Conservation (phyloP, 495 filamentous ascomycete species). For the Penicillium herquei region DNA sequence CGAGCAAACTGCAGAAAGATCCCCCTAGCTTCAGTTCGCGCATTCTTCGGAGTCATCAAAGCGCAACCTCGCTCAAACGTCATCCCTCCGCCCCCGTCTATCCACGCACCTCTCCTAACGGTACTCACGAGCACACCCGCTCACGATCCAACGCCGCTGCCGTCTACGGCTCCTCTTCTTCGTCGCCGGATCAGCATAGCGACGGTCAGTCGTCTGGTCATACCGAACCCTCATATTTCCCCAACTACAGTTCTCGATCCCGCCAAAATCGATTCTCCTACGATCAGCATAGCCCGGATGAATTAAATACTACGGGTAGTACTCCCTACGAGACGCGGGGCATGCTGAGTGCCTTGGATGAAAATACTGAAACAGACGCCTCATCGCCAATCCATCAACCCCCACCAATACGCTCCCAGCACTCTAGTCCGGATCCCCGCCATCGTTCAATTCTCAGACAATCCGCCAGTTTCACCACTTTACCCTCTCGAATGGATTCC, state of each 20-base stretch:
- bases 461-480: constrained; percentile 73
- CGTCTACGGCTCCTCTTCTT: constrained; percentile 50
- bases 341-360: constrained; percentile 65
- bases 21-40: constrained; percentile 43
- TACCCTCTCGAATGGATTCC: constrained; percentile 59
- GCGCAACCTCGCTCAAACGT: constrained; percentile 56
- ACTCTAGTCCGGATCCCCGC: constrained; percentile 58
- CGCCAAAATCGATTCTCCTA: constrained; percentile 51
- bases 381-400: constrained; percentile 36
- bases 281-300: constrained; percentile 60
- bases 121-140: constrained; percentile 47
- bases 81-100: constrained; percentile 68
- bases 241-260: constrained; percentile 29
- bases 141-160: constrained; percentile 50
- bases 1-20: constrained; percentile 51
- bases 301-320: constrained; percentile 46
- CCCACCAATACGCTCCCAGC: constrained; percentile 54
- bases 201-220: constrained; percentile 48
- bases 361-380: constrained; percentile 51
- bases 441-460: constrained; percentile 62
- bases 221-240: constrained; percentile 34
- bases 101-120: constrained; percentile 40
- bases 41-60: constrained; percentile 47
- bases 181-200: constrained; percentile 49
- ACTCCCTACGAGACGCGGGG: constrained; percentile 66